phyloP scores from a whole-genome alignment of 805 yeast genomes.

The Ogataea ganodermae region DNA sequence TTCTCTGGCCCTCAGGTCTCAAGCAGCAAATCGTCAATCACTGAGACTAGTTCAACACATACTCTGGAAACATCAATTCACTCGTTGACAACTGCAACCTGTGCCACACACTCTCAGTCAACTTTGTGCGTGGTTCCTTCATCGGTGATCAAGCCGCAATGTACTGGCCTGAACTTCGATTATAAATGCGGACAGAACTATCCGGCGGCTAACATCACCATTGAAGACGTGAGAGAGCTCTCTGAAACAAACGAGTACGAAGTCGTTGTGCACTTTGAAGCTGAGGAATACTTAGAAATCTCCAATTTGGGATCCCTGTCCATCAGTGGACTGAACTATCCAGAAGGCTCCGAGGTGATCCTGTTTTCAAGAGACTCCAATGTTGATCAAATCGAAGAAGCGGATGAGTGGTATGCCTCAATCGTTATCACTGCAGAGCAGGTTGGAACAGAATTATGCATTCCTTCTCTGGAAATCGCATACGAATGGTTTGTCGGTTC shows the following conservation, averaged over 20 bases:
- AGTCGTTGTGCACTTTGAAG: not conserved
- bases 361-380: not conserved
- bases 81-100: not conserved
- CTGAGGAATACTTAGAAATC: not conserved
- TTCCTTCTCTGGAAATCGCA: not conserved
- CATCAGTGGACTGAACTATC: not conserved
- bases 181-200: not conserved
- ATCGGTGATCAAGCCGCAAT: not conserved
- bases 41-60: not conserved
- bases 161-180: not conserved
- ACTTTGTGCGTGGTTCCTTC: not conserved
- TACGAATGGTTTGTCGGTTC: not conserved
- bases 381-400: not conserved
- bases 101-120: not conserved
- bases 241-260: not conserved
- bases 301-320: not conserved
- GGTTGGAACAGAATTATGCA: not conserved
- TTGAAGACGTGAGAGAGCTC: not conserved
- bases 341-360: not conserved
- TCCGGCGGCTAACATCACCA: not conserved
- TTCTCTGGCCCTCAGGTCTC: not conserved
- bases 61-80: not conserved
- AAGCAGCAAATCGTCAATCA: no score
- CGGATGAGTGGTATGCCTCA: not conserved
- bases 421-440: not conserved